Conservation (phyloP, 2,329 filamentous ascomycete species). For the Hymenoscyphus salicellus region DNA sequence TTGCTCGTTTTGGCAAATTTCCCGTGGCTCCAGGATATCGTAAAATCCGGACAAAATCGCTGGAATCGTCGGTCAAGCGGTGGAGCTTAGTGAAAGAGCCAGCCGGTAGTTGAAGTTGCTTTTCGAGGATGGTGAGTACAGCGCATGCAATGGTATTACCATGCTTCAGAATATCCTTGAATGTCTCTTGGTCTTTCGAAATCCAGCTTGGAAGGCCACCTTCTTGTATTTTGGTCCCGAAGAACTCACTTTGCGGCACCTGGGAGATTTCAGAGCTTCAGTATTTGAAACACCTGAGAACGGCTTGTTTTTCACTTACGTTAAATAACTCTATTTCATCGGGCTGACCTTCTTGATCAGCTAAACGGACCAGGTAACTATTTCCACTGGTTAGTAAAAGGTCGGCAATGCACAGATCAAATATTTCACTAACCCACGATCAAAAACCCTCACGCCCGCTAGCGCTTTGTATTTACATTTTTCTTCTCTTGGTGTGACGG, state of each 20-base stretch:
- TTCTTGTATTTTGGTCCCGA: neutral
- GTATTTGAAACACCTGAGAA: no score
- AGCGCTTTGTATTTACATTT: neutral
- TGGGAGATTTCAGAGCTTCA: neutral
- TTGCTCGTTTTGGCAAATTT: neutral
- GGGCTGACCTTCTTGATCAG: no score
- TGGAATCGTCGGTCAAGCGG: neutral
- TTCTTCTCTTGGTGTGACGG: neutral
- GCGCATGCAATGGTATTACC: neutral
- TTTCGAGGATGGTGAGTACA: neutral
- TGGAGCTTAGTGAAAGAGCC: neutral
- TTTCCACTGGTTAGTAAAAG: neutral
- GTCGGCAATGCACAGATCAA: neutral
- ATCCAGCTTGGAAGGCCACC: neutral
- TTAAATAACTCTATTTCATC: no score
- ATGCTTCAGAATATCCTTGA: neutral
- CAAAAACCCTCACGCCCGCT: neutral
- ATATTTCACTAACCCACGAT: neutral
- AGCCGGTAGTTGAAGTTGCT: neutral
- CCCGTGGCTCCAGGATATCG: neutral
- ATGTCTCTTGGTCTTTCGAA: neutral
- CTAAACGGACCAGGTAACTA: no score
- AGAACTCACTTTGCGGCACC: neutral
- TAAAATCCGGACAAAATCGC: conserved; percentile 1
- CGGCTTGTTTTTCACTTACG: no score